Evolutionary conservation across 495 filamentous ascomycete species (phyloP), one percentile per base, ranked within the genome.

Genomic region (Venustampulla echinocandica): DNA sequence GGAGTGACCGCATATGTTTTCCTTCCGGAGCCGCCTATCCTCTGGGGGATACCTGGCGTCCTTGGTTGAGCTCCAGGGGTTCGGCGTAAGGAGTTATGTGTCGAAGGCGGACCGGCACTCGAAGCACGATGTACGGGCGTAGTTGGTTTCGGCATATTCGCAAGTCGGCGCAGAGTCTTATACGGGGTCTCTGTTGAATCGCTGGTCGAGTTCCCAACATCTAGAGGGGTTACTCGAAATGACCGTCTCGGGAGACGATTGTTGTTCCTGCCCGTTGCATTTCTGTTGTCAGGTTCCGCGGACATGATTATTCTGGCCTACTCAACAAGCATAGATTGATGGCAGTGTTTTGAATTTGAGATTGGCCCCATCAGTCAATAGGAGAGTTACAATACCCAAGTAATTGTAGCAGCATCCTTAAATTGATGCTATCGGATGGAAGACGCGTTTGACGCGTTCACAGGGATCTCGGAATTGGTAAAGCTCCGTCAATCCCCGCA

Each of bases 1-100:
- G 86, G 85, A 6, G 86, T 92, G 21, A 76, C 67, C 10, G 75
- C 77, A 30, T 71, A 69, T 20, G 56, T 61, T 44, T 61, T 56
- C 20, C 55, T 62, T 17, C 48, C 58, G n/a, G 63, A 60, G 44
- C 58, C 36, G 58, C 52, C 28, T 49, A 49, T 36, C 44, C 56
- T 20, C 42, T 42, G 36, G 18, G 37, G n/a, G n/a, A 30, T 19
- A 10, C 37, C 37, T 4, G 37, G 37, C 3, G 18, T 40, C 22
- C 37, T 30, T 30, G 27, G n/a, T n/a, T 30, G 37, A 35, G 25
- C 28, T 10, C 33, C 50, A 9, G 60, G 54, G 35, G 54, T 59
- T 32, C 53, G 46, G 25, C 45, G 47, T 32, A 23, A 23, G 2
- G 42, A 53, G 27, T 46, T 24, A 20, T 42, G 53, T 28, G 46